These are phyloP conservation scores for Saussurea involucrata DNA, from an alignment of 129 eudicot species.

Conservation along the genomic window DNA sequence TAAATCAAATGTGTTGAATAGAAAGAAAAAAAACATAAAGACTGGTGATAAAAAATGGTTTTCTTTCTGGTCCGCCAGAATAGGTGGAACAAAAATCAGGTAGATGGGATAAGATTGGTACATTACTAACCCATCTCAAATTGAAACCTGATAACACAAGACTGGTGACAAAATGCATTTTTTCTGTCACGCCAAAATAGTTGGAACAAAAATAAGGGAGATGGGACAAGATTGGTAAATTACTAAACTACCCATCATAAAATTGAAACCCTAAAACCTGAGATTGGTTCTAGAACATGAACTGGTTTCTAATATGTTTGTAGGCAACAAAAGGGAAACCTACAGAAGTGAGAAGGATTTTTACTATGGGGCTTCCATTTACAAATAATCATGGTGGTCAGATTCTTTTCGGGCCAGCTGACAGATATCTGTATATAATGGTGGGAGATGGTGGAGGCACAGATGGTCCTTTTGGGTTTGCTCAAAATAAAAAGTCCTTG, in stretches of 20 bases:
- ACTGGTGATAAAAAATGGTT: neutral
- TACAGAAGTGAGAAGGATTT: constrained; percentile 68
- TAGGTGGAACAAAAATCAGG: too few species aligned
- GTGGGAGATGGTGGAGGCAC: constrained; percentile 87
- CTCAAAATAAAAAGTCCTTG: constrained; percentile 88
- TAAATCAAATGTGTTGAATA: constrained; percentile 3
- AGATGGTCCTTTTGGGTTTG: constrained; percentile 59
- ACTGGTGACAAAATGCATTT: neutral
- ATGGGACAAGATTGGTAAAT: neutral
- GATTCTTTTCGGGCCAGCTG: constrained; percentile 78
- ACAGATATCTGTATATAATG: constrained; percentile 77
- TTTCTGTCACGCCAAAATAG: neutral
- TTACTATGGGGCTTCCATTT: constrained; percentile 85
- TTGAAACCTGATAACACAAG: neutral
- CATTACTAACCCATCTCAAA: neutral
- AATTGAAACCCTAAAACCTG: neutral
- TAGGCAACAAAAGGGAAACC: constrained; percentile 71
- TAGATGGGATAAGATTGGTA: too few species aligned
- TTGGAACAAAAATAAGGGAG: neutral
- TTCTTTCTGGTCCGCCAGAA: too few species aligned
- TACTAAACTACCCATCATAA: neutral
- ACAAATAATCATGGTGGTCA: constrained; percentile 75
- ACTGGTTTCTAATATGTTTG: constrained; percentile 1
- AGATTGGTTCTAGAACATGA: neutral
- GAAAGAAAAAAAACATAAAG: neutral